Base-by-base conservation (phyloP, 257 asterid genomes). In the Nicotiana obtusifolia region DNA sequence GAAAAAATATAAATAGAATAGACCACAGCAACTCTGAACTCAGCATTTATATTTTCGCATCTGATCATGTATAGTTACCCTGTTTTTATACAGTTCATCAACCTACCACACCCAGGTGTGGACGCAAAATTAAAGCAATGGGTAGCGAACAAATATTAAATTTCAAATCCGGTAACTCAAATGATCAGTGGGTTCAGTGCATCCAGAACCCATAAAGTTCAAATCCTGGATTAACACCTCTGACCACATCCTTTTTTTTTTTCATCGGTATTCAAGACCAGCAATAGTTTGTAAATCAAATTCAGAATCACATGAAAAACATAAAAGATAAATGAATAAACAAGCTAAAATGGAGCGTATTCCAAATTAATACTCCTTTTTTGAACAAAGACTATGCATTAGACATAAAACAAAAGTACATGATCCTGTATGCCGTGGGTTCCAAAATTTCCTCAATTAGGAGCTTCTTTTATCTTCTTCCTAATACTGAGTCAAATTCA, bases 391-490 rank as follows among this genome's bases (percentile, higher is more conserved):
- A n/a, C n/a, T 69, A 11, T 37, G 77, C 57, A 41, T 37, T 69
- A 41, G 28, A 35, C 10, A 35, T 0, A 4, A 19, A 67, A 69
- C 31, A 37, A 69, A 69, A 1, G 0, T 14, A 71, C 78, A 44
- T 14, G 49, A 41, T 41, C 49, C 49, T 41, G 49, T 41, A 41
- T 41, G 3, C 49, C 13, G 13, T 8, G 0, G 49, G 49, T 41
- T 71, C 54, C 22, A 71, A 47, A 71, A 71, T 44, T 71, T 57
- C 60, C 60, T 68, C 22, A 68, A 37, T 37, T 68, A 30, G 56
- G 52, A 68, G 77, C n/a, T 71, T 71, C 78, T 44, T 22, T 71
- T 71, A 71, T 44, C 78, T 44, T 71, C 37, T 71, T 71, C 60
- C 78, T 71, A 71, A 71, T 3, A 71, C 59, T 71, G 60, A 71